These are phyloP conservation scores for Ogataea polymorpha DNA, from an alignment of 805 yeast genomes.

Conservation along the genomic window DNA sequence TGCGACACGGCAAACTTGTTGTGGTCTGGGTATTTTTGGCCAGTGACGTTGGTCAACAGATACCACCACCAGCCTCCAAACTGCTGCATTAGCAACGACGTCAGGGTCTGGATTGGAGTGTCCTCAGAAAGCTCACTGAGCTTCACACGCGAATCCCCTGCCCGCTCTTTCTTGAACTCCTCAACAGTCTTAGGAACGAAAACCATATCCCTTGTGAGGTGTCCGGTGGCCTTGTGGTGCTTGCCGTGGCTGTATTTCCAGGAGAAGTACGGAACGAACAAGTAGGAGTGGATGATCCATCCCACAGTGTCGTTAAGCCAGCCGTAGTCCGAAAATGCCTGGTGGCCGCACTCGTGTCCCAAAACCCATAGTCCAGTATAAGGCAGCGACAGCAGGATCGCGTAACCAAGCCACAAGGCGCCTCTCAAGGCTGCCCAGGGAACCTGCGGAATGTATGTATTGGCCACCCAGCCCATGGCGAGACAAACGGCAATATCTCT, in stretches of 20 bases:
- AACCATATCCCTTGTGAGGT: slow-evolving; percentile 78
- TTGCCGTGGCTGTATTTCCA: slow-evolving; percentile 84
- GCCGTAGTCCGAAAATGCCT: slow-evolving; percentile 73
- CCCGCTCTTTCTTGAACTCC: slow-evolving; percentile 40
- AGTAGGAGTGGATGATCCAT: slow-evolving; percentile 76
- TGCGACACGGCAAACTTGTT: slow-evolving; percentile 55
- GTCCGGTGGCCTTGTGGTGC: slow-evolving; percentile 91
- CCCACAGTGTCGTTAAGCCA: slow-evolving; percentile 76
- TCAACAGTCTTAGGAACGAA: slow-evolving; percentile 73
- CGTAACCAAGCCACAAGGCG: slow-evolving; percentile 56
- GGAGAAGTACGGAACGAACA: slow-evolving; percentile 81
- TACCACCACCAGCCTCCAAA: slow-evolving; percentile 73
- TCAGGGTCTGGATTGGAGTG: slow-evolving; percentile 66
- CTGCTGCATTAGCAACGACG: slow-evolving; percentile 61
- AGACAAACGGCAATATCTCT: slow-evolving; percentile 57
- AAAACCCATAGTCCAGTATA: slow-evolving; percentile 81
- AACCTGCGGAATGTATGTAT: slow-evolving; percentile 50
- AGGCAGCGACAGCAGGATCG: slow-evolving; percentile 57
- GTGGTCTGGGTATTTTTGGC: slow-evolving; percentile 55
- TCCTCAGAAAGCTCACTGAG: slow-evolving; percentile 65
- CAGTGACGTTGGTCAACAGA: slow-evolving; percentile 69
- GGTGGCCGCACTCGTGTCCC: slow-evolving; percentile 92
- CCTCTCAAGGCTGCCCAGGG: slow-evolving; percentile 45
- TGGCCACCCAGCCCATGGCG: slow-evolving; percentile 51
- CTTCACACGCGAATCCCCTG: slow-evolving; percentile 20